Evolutionary conservation across 2,329 filamentous ascomycete genomes (phyloP).

Genomic region (Zasmidium citrigriseum): DNA sequence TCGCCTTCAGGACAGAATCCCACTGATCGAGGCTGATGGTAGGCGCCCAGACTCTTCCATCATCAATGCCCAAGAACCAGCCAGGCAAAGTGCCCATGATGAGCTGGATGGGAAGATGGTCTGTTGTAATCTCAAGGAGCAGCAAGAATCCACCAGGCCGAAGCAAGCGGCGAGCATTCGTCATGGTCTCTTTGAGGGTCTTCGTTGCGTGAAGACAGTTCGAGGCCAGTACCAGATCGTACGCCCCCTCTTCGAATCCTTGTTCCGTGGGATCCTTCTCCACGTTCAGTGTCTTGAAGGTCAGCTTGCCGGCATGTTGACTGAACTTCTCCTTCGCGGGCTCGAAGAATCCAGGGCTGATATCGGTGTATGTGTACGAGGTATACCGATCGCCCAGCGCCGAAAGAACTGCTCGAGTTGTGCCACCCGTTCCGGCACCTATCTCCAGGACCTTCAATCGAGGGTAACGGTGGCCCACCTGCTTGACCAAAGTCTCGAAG

Average conservation of each 20-base stretch:
- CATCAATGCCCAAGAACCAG: constrained; percentile 24
- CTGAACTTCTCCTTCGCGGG: constrained; percentile 34
- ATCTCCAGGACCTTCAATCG: constrained; percentile 47
- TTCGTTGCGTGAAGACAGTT: constrained; percentile 28
- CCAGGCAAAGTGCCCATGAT: background rate
- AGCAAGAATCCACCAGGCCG: constrained; percentile 28
- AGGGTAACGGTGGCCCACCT: constrained; percentile 42
- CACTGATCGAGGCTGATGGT: constrained; percentile 28
- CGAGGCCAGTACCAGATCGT: constrained; percentile 28
- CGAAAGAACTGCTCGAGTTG: constrained; percentile 40
- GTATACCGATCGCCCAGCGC: constrained; percentile 42
- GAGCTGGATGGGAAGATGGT: background rate
- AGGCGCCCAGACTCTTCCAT: constrained; percentile 30
- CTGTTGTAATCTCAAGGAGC: constrained; percentile 14
- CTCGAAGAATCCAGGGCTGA: constrained; percentile 45
- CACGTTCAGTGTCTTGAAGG: constrained; percentile 34
- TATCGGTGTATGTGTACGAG: constrained; percentile 50
- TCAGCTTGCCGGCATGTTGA: constrained; percentile 29
- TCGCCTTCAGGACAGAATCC: constrained; percentile 30
- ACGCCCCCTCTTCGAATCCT: constrained; percentile 39
- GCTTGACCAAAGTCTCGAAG: constrained; percentile 8
- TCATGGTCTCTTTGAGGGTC: constrained; percentile 17
- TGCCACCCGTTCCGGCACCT: constrained; percentile 48
- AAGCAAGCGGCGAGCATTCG: constrained; percentile 26
- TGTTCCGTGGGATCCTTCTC: constrained; percentile 33